Evolutionary conservation across 139 green algal species (phyloP).

Genomic region (Deuterostichococcus epilithicus): DNA sequence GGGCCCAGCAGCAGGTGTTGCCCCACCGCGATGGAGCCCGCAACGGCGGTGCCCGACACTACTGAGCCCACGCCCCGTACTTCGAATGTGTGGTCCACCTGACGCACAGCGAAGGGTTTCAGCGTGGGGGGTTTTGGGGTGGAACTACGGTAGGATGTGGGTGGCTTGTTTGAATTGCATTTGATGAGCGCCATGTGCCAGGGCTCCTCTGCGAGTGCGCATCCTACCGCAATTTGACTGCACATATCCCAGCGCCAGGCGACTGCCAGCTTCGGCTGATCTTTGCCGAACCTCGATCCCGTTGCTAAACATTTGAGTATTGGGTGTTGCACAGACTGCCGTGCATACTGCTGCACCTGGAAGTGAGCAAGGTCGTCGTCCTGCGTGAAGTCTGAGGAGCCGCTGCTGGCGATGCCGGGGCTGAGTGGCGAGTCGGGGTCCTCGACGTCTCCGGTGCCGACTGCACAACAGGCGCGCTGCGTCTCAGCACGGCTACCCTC

Average conservation of each 20-base stretch:
- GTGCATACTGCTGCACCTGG: not conserved
- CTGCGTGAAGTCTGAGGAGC: not conserved
- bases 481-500: too few species aligned
- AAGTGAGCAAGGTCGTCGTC: not conserved
- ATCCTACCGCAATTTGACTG: too few species aligned
- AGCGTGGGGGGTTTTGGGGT: too few species aligned
- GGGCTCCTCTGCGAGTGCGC: too few species aligned
- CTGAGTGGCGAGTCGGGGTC: not conserved
- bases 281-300: too few species aligned
- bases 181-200: too few species aligned
- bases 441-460: not conserved
- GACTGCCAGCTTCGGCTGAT: too few species aligned
- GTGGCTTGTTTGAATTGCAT: too few species aligned
- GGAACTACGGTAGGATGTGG: too few species aligned
- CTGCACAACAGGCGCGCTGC: not conserved
- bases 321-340: constrained; percentile 21
- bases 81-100: constrained; percentile 75
- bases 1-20: constrained; percentile 66
- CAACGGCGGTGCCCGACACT: constrained; percentile 68
- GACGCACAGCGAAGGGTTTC: constrained; percentile 1
- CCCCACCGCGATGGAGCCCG: constrained; percentile 48
- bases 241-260: too few species aligned
- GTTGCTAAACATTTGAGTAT: too few species aligned
- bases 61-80: constrained; percentile 70
- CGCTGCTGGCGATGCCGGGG: not conserved